Conservation (phyloP, 306 rosid genomes). For the Prunus dulcis region DNA sequence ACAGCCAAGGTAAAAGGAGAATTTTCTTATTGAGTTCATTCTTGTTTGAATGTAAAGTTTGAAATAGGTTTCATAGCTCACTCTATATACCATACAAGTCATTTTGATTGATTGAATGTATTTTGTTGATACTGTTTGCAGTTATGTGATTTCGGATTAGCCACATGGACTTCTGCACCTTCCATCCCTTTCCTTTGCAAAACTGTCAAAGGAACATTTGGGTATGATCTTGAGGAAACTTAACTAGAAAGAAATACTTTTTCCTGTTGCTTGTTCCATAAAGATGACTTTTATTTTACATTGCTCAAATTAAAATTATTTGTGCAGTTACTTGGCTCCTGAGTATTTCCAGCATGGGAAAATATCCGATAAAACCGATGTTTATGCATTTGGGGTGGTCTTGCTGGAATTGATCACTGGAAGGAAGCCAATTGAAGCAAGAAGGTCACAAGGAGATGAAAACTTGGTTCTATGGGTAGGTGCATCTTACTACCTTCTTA, state of each 20-base stretch:
- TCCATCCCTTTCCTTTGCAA: conserved; percentile 95
- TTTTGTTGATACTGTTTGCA: conserved; percentile 26
- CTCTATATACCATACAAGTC: not conserved
- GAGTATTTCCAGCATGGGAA: conserved; percentile 99
- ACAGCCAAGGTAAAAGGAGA: conserved; percentile 58
- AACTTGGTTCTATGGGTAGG: conserved; percentile 93
- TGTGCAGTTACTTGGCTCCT: conserved; percentile 84
- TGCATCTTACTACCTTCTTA: conserved; percentile 17
- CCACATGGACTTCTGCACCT: conserved; percentile 98
- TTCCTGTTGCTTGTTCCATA: conserved; percentile 3
- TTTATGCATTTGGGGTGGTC: conserved; percentile 92
- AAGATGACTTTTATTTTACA: not conserved
- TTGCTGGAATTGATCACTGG: conserved; percentile 92
- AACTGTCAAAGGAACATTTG: conserved; percentile 98
- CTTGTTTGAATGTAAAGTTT: not conserved
- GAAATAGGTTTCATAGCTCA: not conserved
- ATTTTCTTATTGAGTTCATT: conserved; percentile 14
- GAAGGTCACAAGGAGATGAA: conserved; percentile 77
- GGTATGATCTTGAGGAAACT: conserved; percentile 44
- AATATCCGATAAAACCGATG: conserved; percentile 90
- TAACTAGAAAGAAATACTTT: not conserved
- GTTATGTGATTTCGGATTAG: conserved; percentile 96
- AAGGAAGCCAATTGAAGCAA: conserved; percentile 83
- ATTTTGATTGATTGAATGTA: conserved; percentile 21
- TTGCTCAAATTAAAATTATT: not conserved